phyloP scores from a whole-genome alignment of 768 basidiomycete genomes.

The Phaeotremella skinneri region DNA sequence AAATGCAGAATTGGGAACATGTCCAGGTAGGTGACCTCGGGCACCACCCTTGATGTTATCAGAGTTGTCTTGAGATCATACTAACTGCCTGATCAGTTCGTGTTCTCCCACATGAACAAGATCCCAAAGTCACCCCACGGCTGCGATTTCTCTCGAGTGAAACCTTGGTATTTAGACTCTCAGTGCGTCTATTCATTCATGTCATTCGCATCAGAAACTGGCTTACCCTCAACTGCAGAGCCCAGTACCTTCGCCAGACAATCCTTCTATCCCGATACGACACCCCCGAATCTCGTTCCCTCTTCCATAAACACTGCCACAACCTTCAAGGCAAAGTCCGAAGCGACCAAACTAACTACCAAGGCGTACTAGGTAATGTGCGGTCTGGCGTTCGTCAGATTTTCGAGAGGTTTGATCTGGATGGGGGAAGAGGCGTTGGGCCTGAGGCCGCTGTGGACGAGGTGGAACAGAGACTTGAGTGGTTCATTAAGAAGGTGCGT shows the following conservation, averaged over 20 bases:
- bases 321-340: slow-evolving; percentile 84
- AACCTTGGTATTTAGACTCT: slow-evolving; percentile 95
- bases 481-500: slow-evolving; percentile 78
- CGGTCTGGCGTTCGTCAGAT: slow-evolving; percentile 82
- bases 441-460: slow-evolving; percentile 64
- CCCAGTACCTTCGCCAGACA: slow-evolving; percentile 81
- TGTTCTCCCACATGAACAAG: slow-evolving; percentile 78
- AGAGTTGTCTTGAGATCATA: neutral
- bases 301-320: slow-evolving; percentile 71
- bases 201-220: slow-evolving; percentile 9
- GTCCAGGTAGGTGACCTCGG: slow-evolving; percentile 65
- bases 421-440: slow-evolving; percentile 15
- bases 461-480: slow-evolving; percentile 77
- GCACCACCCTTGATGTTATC: too few species aligned
- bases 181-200: slow-evolving; percentile 60
- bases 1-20: slow-evolving; percentile 99
- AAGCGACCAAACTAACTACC: slow-evolving; percentile 62
- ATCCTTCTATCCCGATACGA: slow-evolving; percentile 83
- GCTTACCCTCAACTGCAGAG: slow-evolving; percentile 57
- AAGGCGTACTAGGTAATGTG: slow-evolving; percentile 64
- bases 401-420: slow-evolving; percentile 47
- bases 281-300: slow-evolving; percentile 76
- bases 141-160: slow-evolving; percentile 92
- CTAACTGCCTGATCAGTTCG: slow-evolving; percentile 59
- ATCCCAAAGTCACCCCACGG: slow-evolving; percentile 91